Base-by-base conservation (phyloP, 2,329 filamentous ascomycete genomes). In the Botrytis fabae region DNA sequence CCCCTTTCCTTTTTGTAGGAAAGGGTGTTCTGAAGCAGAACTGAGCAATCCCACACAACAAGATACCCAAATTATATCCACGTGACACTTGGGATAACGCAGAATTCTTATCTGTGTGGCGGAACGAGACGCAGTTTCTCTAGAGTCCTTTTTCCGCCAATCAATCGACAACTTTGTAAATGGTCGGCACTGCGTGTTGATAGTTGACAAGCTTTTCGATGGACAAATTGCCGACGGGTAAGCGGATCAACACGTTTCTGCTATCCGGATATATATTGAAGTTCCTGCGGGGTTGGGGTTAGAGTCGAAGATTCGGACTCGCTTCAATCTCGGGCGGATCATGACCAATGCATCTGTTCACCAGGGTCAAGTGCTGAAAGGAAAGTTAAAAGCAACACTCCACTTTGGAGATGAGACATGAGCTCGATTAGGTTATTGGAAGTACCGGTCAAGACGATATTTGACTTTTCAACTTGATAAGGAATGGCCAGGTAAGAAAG, bases 391-490 rank as follows among this genome's bases (percentile, higher is more conserved):
- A 28, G 20, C 25, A 25, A 20, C 32, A 28, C 46, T 54, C 63
- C 63, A 66, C 46, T 54, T 54, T 22, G 46, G 22, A 28, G 38
- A 51, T 51, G 44, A 66, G 44, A n/a, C 32, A 66, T 51, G 46
- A 51, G 7, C n/a, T 65, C 46, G 20, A 54, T 68, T 68, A 54
- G 25, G 25, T 25, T 22, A 20, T n/a, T 40, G 12, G 25, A 20
- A 35, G 10, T 40, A 35, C 46, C n/a, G 32, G 22, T 35, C 48
- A 20, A 66, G 22, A 54, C n/a, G 14, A 28, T 40, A 14, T 69
- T 42, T n/a, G 54, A 57, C 48, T 32, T 42, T 69, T 42, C 48
- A 69, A 44, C 18, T 57, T 57, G 65, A 69, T 25, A 68, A 68
- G 48, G 25, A 54, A 48, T 25, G 22, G 28, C 25, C 35, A 62